Evolutionary conservation across 495 filamentous ascomycete species (phyloP).

Genomic region (Aspergillus sclerotioniger): DNA sequence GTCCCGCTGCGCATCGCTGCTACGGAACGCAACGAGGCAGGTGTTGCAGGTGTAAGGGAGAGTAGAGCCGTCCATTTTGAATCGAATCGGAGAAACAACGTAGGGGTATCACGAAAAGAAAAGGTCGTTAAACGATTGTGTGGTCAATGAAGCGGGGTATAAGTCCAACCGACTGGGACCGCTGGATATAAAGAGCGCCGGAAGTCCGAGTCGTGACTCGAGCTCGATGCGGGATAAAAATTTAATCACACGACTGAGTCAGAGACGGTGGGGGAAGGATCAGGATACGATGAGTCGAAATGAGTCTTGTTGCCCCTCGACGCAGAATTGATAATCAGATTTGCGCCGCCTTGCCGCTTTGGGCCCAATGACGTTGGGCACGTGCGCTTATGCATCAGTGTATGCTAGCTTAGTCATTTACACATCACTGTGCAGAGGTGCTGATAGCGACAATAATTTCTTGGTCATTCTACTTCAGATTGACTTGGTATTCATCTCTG

Average conservation of each 20-base stretch:
- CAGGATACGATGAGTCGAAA: not conserved
- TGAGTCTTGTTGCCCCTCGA: conserved; percentile 2
- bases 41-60: conserved; percentile 98
- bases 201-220: no score
- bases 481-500: no score
- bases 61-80: conserved; percentile 10
- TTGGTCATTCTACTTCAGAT: no score
- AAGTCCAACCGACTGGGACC: no score
- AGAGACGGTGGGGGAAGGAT: not conserved
- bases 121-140: conserved; percentile 4
- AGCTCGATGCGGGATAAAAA: not conserved
- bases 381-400: not conserved
- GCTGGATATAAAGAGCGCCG: no score
- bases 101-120: not conserved
- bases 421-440: not conserved
- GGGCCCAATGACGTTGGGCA: conserved; percentile 17
- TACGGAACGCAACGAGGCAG: conserved; percentile 93
- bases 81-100: not conserved
- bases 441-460: no score
- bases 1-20: conserved; percentile 84
- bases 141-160: conserved; percentile 1
- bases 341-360: conserved; percentile 24
- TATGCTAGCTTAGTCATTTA: not conserved
- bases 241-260: not conserved
- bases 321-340: conserved; percentile 20